A percentile compares a stretch with the other conserved stretches of the same genome.
These are phyloP conservation scores for Penicillium desertorum DNA, from an alignment of 495 filamentous ascomycete species.

Conservation along the genomic window DNA sequence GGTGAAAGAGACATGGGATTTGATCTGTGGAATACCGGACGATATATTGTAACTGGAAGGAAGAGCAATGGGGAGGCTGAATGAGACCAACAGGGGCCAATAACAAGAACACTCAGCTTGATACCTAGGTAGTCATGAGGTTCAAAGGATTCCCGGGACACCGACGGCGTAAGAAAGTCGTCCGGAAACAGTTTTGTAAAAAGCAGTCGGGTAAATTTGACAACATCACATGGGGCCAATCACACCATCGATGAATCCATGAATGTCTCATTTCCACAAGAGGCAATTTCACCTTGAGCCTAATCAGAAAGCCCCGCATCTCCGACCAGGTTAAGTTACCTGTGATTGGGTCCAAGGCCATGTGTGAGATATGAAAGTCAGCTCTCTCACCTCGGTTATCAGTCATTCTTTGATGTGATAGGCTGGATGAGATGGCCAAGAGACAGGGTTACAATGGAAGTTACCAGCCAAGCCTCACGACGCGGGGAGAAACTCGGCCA, in stretches of 20 bases:
- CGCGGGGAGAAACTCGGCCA: constrained; percentile 9
- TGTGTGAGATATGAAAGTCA: background rate
- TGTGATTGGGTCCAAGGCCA: background rate
- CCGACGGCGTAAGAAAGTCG: constrained; percentile 9
- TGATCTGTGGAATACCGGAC: constrained; percentile 40
- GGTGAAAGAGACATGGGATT: constrained; percentile 53
- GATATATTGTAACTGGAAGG: constrained; percentile 35
- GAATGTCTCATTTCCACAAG: background rate
- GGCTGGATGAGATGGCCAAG: background rate
- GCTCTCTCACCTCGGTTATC: constrained; percentile 12
- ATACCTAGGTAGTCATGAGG: background rate
- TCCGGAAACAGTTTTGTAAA: background rate
- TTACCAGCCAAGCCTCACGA: constrained; percentile 10
- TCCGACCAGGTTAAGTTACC: background rate
- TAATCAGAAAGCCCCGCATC: background rate
- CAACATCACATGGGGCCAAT: constrained; percentile 2
- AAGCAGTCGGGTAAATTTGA: background rate
- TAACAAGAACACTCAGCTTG: background rate
- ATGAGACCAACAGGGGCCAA: background rate
- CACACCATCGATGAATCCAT: background rate
- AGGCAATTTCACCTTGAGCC: constrained; percentile 4
- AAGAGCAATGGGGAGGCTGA: constrained; percentile 20
- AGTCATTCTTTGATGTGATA: background rate
- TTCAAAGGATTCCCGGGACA: background rate
- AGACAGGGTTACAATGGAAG: constrained; percentile 8